These are phyloP conservation scores for Gentiana straminea DNA, from an alignment of 257 asterid species.

Conservation along the genomic window DNA sequence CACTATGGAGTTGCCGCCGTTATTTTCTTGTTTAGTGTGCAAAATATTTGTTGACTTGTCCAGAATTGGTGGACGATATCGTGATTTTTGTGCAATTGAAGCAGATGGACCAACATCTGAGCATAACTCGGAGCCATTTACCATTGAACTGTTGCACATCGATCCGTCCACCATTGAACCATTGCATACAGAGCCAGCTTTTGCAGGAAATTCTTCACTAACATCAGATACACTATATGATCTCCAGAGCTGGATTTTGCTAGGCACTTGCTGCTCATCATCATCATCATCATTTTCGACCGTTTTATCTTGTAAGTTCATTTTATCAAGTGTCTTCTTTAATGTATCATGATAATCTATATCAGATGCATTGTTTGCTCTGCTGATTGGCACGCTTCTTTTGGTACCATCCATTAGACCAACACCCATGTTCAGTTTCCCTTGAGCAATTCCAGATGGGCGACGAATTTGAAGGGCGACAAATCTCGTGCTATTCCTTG, in stretches of 20 bases:
- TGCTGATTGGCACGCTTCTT: slow-evolving; percentile 28
- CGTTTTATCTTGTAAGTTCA: background rate
- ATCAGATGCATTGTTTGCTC: background rate
- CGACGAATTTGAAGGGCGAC: slow-evolving; percentile 62
- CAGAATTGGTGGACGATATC: slow-evolving; percentile 15
- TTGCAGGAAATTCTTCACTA: slow-evolving; percentile 22
- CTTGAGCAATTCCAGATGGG: slow-evolving; percentile 65
- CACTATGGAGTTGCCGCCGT: slow-evolving; percentile 31
- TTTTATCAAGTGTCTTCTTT: slow-evolving; percentile 1
- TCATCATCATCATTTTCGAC: background rate
- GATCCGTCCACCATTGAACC: slow-evolving; percentile 14
- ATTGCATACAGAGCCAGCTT: slow-evolving; percentile 26
- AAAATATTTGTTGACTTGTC: background rate
- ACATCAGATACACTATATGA: slow-evolving; percentile 26
- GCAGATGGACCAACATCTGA: slow-evolving; percentile 90
- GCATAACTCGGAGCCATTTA: slow-evolving; percentile 34
- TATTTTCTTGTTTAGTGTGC: slow-evolving; percentile 11
- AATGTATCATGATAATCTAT: slow-evolving; percentile 6
- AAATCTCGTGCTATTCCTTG: slow-evolving; percentile 18
- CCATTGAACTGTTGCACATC: background rate
- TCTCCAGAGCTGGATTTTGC: slow-evolving; percentile 37
- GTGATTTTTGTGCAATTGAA: slow-evolving; percentile 54
- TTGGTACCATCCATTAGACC: slow-evolving; percentile 35
- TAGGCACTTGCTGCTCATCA: slow-evolving; percentile 2
- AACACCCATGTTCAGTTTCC: slow-evolving; percentile 73